These are phyloP conservation scores for Beta vulgaris DNA, from an alignment of 148 eudicot species.

Conservation along the genomic window DNA sequence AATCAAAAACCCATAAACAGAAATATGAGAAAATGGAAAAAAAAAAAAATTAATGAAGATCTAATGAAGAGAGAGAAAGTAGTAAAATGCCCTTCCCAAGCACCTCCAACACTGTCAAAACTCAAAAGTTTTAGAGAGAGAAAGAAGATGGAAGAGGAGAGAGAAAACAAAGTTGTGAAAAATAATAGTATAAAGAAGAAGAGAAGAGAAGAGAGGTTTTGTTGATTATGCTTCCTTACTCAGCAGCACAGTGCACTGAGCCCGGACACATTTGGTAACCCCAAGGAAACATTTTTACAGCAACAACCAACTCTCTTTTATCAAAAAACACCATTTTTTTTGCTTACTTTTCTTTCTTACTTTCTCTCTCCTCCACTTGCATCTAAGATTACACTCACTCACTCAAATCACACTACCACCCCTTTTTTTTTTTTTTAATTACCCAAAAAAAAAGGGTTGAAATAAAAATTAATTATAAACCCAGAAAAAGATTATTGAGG, in stretches of 20 bases:
- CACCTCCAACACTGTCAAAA: no score
- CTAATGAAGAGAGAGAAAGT: background rate
- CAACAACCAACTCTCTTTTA: conserved; percentile 19
- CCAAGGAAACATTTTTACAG: conserved; percentile 41
- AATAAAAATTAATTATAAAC: background rate
- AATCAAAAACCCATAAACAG: conserved; percentile 18
- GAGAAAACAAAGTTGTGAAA: conserved; percentile 8
- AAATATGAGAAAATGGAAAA: conserved; percentile 11
- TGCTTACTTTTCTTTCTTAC: background rate
- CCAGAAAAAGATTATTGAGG: conserved; percentile 14
- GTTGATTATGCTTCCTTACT: conserved; percentile 50
- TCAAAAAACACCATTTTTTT: conserved; percentile 12
- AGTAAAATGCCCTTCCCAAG: background rate
- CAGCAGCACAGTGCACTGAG: conserved; percentile 53
- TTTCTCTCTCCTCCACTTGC: conserved; percentile 11
- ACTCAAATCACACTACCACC: background rate
- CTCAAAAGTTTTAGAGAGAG: conserved; percentile 6
- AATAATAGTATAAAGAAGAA: conserved; percentile 15
- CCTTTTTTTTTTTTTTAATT: background rate
- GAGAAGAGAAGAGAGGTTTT: conserved; percentile 20
- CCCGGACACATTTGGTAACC: conserved; percentile 39
- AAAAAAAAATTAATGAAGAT: background rate
- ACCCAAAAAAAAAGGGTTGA: background rate
- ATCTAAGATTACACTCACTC: background rate
- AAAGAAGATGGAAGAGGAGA: conserved; percentile 14